These are phyloP conservation scores for Amanita inopinata DNA, from an alignment of 768 basidiomycete species.

Conservation along the genomic window DNA sequence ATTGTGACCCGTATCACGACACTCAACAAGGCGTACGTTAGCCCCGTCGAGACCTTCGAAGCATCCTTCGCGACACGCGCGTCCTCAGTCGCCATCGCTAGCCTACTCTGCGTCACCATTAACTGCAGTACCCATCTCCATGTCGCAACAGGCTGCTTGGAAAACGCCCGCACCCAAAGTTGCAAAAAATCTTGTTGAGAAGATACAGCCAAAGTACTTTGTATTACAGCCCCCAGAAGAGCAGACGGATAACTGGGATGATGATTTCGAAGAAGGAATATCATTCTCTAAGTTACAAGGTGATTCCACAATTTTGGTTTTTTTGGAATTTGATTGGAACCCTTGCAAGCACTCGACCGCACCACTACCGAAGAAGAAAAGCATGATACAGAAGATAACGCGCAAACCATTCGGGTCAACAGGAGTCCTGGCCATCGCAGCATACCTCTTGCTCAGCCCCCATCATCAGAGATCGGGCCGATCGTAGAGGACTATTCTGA, in stretches of 20 bases:
- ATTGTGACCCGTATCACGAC: conserved; percentile 7
- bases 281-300: conserved; percentile 79
- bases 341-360: conserved; percentile 50
- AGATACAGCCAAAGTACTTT: conserved; percentile 55
- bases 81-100: conserved; percentile 37
- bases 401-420: conserved; percentile 69
- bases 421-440: conserved; percentile 54
- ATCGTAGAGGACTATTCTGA: conserved; percentile 93
- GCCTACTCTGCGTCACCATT: conserved; percentile 27
- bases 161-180: conserved; percentile 25
- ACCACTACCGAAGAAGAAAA: conserved; percentile 39
- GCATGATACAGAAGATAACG: conserved; percentile 58
- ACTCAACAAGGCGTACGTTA: conserved; percentile 18
- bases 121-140: conserved; percentile 18
- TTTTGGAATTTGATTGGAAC: conserved; percentile 1
- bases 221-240: conserved; percentile 69
- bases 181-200: conserved; percentile 31
- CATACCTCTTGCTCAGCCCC: conserved; percentile 49
- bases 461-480: conserved; percentile 49
- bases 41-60: conserved; percentile 73
- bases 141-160: conserved; percentile 24
- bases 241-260: conserved; percentile 95
- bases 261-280: conserved; percentile 93
- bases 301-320: conserved; percentile 11
- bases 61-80: conserved; percentile 41